Evolutionary conservation across 169 alveolate genomes (phyloP).

Genomic region (Plasmodium vivax): DNA sequence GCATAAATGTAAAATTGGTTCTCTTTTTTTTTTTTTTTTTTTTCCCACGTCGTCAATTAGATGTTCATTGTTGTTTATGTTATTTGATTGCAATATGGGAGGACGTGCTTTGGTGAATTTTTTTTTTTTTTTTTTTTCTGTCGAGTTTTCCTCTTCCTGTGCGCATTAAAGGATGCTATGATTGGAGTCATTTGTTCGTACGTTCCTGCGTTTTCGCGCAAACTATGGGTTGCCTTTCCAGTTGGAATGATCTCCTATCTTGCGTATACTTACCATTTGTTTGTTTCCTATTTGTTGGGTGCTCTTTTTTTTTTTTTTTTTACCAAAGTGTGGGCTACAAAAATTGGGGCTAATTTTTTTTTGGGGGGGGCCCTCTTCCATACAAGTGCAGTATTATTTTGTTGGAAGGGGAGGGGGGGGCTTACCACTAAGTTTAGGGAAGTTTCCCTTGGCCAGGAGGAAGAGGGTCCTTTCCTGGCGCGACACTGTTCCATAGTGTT

Average conservation of each 20-base stretch:
- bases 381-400: not conserved
- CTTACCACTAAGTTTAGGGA: not conserved
- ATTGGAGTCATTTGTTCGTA: not conserved
- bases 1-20: not conserved
- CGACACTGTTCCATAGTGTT: not conserved
- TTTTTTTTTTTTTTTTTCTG: not conserved
- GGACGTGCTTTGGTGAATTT: not conserved
- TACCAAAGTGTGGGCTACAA: not conserved
- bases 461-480: not conserved
- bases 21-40: not conserved
- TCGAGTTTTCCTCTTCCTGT: not conserved
- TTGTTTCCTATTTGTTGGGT: not conserved
- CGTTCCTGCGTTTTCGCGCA: not conserved
- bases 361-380: not conserved
- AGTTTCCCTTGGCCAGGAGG: not conserved
- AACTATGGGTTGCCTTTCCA: not conserved
- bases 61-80: not conserved
- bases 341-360: not conserved
- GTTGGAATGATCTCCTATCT: not conserved
- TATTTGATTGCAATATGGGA: not conserved
- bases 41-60: not conserved
- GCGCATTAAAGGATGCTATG: not conserved
- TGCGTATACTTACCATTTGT: not conserved
- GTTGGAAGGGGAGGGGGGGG: not conserved
- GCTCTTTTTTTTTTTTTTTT: conserved; percentile 7